Base-by-base conservation (phyloP, 2,329 filamentous ascomycete genomes). In the Chaetomiaceae sp. region DNA sequence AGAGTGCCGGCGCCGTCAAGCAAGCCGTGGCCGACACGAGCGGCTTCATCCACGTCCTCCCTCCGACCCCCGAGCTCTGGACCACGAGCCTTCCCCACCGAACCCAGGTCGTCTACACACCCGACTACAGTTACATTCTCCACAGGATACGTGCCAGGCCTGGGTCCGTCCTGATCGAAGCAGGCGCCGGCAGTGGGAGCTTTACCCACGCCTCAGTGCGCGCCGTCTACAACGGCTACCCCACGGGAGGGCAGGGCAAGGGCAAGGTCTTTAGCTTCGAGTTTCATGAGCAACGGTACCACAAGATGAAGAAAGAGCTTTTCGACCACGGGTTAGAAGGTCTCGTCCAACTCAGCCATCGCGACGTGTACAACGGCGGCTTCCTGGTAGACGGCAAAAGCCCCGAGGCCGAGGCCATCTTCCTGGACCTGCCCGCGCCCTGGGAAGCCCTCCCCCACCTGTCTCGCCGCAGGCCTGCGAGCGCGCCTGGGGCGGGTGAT, bases 51-150 rank as follows among this genome's bases (percentile, higher is more conserved):
- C 88, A 93, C 67, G 72, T 93, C 16, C 73, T 93, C 14, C 83
- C 84, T 12, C 88, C 88, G 0, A 90, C 87, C 0, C 87, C 88
- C 4, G 88, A 93, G 66, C 76, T 87, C 19, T 93, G 88, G 88
- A 93, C 88, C 0, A 79, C 80, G 48, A 88, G 85, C 51, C 69
- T 93, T 42, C 88, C 88, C 1, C 88, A 93, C 65, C 77, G 88
- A 54, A 93, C 88, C 0, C 88, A 93, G 64, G 88, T 93, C 33
- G 88, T 93, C 47, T 93, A 93, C 66, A 91, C 86, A 0, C 87
- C 87, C 14, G 88, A 93, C 66, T 91, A 90, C 69, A 91, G 87
- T 70, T 93, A 90, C 64, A 82, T 93, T 43, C 73, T 93, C 10
- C 86, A 91, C 61, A 77, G 87, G 30, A 78, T 93, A 61, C 79